Conservation (phyloP, 352 stramenopile genomes). For the Elongisporangium senticosum region DNA sequence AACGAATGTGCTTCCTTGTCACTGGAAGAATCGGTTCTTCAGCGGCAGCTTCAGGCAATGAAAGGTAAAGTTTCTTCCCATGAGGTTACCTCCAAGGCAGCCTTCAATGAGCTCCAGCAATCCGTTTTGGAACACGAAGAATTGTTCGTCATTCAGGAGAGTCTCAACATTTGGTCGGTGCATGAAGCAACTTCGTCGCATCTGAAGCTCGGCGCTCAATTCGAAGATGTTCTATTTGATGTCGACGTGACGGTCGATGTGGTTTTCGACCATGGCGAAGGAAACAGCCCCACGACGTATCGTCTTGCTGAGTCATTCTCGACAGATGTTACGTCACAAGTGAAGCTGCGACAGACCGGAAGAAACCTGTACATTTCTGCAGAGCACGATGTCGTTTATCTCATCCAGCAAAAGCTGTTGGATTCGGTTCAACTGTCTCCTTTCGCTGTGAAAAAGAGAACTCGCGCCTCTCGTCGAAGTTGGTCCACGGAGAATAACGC, state of each 20-base stretch:
- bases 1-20: slow-evolving; percentile 52
- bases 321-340: slow-evolving; percentile 13
- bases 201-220: slow-evolving; percentile 34
- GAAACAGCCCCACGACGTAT: slow-evolving; percentile 22
- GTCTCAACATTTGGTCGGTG: slow-evolving; percentile 42
- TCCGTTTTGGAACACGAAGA: slow-evolving; percentile 46
- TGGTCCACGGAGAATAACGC: slow-evolving; percentile 8
- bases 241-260: slow-evolving; percentile 38
- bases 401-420: slow-evolving; percentile 47
- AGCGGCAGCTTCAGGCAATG: slow-evolving; percentile 55
- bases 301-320: slow-evolving; percentile 8
- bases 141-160: slow-evolving; percentile 47
- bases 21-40: slow-evolving; percentile 59
- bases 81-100: slow-evolving; percentile 9
- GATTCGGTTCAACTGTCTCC: slow-evolving; percentile 27
- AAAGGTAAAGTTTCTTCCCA: slow-evolving; percentile 25
- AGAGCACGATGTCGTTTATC: slow-evolving; percentile 38
- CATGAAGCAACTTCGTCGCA: slow-evolving; percentile 34
- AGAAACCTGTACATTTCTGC: slow-evolving; percentile 27
- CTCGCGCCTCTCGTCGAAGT: slow-evolving; percentile 26
- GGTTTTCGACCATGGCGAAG: slow-evolving; percentile 18
- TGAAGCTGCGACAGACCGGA: slow-evolving; percentile 16
- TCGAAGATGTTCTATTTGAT: slow-evolving; percentile 45
- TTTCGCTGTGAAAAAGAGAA: slow-evolving; percentile 12
- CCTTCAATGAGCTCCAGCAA: slow-evolving; percentile 31